phyloP scores from a whole-genome alignment of 2,329 filamentous ascomycete species.

The Emydomyces testavorans region DNA sequence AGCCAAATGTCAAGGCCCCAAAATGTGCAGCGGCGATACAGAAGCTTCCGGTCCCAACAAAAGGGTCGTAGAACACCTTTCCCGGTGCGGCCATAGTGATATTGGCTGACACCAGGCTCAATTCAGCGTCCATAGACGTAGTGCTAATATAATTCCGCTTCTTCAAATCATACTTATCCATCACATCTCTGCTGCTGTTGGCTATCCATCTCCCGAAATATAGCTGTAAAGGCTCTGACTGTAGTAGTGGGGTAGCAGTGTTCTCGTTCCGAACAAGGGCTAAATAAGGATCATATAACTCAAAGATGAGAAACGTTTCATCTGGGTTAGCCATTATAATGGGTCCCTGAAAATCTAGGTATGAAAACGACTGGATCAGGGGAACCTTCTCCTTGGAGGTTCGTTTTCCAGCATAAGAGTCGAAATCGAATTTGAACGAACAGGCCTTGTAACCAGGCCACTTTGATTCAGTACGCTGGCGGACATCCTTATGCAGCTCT shows the following conservation, averaged over 20 bases:
- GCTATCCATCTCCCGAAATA: constrained; percentile 65
- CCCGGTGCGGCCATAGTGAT: constrained; percentile 71
- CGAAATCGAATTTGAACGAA: constrained; percentile 75
- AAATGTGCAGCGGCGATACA: constrained; percentile 83
- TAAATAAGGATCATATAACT: constrained; percentile 56
- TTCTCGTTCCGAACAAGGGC: constrained; percentile 13
- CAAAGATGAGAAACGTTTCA: constrained; percentile 66
- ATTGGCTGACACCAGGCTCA: constrained; percentile 84
- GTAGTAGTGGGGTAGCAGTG: constrained; percentile 9
- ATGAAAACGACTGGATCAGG: constrained; percentile 72
- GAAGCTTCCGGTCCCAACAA: constrained; percentile 90
- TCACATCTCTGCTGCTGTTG: constrained; percentile 53
- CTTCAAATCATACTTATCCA: constrained; percentile 75
- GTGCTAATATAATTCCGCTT: constrained; percentile 89
- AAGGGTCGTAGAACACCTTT: constrained; percentile 85
- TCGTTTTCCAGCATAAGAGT: constrained; percentile 68
- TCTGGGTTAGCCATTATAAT: constrained; percentile 67
- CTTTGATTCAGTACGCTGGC: constrained; percentile 45
- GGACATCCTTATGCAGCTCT: constrained; percentile 56
- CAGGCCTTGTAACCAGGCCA: constrained; percentile 55
- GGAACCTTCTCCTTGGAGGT: constrained; percentile 50
- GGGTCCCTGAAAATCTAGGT: constrained; percentile 63
- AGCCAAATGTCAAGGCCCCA: constrained; percentile 70
- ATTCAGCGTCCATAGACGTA: constrained; percentile 92
- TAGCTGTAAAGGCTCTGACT: constrained; percentile 44